phyloP scores from a whole-genome alignment of 2,329 filamentous ascomycete genomes.

The Microsporum ferrugineum region DNA sequence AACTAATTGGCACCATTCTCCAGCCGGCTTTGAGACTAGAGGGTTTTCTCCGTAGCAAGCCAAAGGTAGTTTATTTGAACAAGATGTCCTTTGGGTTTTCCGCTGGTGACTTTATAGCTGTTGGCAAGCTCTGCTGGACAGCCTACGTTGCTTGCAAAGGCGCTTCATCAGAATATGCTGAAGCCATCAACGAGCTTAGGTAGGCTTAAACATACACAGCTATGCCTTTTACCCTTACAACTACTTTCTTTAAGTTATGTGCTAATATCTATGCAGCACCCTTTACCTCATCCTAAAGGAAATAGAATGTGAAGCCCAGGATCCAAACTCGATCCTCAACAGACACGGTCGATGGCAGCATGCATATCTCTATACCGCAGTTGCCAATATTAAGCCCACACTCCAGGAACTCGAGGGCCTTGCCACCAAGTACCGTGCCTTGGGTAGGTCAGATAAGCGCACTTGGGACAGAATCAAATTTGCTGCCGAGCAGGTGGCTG shows the following conservation, averaged over 20 bases:
- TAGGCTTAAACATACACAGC: background rate
- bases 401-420: background rate
- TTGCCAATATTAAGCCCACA: background rate
- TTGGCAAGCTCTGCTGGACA: background rate
- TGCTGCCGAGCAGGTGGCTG: background rate
- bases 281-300: constrained; percentile 1
- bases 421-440: background rate
- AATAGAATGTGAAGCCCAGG: background rate
- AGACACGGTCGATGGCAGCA: background rate
- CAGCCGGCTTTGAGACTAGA: no score
- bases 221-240: background rate
- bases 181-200: background rate
- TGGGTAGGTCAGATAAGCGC: background rate
- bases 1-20: no score
- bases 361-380: background rate
- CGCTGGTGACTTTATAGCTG: background rate
- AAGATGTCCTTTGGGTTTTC: background rate
- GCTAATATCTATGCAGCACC: background rate
- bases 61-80: no score
- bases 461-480: background rate
- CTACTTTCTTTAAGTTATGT: background rate
- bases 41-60: no score
- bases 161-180: background rate
- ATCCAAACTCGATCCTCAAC: background rate
- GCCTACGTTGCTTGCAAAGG: background rate